Evolutionary conservation across 2,329 filamentous ascomycete genomes (phyloP).

Genomic region (Hortaea sp.): DNA sequence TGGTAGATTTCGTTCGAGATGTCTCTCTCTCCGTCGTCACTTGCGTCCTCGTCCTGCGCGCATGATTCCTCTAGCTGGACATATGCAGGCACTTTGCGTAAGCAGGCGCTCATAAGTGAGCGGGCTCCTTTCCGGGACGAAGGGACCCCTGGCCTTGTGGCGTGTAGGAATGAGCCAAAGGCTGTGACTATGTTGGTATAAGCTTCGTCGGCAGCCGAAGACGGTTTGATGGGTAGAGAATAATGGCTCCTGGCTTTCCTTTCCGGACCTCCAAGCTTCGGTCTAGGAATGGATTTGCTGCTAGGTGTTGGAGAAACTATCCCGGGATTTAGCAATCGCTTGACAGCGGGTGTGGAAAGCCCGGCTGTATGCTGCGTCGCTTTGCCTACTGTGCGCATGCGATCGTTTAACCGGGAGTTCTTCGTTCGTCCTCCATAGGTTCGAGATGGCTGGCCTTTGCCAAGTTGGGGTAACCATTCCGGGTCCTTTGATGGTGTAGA

Average conservation of each 20-base stretch:
- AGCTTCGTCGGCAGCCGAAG: conserved; percentile 13
- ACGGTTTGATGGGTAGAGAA: conserved; percentile 16
- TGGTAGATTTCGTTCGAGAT: conserved; percentile 29
- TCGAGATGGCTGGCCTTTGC: not conserved
- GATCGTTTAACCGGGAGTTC: not conserved
- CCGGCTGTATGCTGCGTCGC: too few species aligned
- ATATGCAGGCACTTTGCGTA: conserved; percentile 31
- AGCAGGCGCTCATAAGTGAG: conserved; percentile 29
- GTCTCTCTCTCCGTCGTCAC: conserved; percentile 25
- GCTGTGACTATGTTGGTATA: conserved; percentile 5
- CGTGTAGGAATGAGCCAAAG: conserved; percentile 3
- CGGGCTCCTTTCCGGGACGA: conserved; percentile 20
- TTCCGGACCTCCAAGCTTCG: conserved; percentile 10
- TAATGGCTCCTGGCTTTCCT: not conserved
- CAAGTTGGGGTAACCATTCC: conserved; percentile 9
- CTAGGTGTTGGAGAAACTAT: not conserved
- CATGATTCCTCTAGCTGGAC: conserved; percentile 15
- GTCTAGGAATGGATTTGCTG: not conserved
- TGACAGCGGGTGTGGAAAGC: conserved; percentile 9
- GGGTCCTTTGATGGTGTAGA: conserved; percentile 7
- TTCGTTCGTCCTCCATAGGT: not conserved
- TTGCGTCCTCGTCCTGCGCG: conserved; percentile 25
- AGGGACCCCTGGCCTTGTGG: conserved; percentile 7
- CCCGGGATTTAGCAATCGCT: conserved; percentile 8
- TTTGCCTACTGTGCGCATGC: too few species aligned